phyloP scores from a whole-genome alignment of 2,329 filamentous ascomycete genomes.

The Volutella citrinella region DNA sequence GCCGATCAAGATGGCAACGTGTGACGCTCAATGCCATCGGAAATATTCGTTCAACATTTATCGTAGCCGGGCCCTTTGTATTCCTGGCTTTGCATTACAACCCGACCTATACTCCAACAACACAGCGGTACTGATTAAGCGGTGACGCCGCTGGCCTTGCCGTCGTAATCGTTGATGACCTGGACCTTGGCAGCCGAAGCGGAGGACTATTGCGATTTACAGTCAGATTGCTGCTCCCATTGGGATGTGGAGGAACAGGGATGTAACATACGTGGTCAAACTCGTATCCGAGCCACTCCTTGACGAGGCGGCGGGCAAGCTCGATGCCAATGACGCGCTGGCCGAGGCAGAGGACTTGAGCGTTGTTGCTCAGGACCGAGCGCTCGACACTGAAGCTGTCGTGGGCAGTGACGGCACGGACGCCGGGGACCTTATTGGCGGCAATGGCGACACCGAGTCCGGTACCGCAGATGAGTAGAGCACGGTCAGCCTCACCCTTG shows the following conservation, averaged over 20 bases:
- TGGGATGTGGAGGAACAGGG: neutral
- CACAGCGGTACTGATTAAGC: conserved; percentile 1
- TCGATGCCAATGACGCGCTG: conserved; percentile 81
- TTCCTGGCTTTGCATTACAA: neutral
- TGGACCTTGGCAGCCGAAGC: conserved; percentile 9
- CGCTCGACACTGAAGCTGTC: conserved; percentile 83
- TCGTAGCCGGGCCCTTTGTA: neutral
- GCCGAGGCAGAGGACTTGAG: conserved; percentile 83
- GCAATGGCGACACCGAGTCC: conserved; percentile 82
- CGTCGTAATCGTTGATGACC: conserved; percentile 9
- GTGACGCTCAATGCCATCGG: conserved; percentile 1
- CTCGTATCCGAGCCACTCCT: conserved; percentile 80
- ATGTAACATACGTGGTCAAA: too few species aligned
- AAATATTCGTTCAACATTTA: conserved; percentile 1
- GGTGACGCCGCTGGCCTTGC: conserved; percentile 1
- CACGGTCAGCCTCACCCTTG: conserved; percentile 68
- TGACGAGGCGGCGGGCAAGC: conserved; percentile 71
- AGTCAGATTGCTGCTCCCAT: neutral
- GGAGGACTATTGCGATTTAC: conserved; percentile 2
- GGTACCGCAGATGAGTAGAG: conserved; percentile 80
- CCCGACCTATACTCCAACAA: neutral
- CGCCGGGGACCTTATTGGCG: conserved; percentile 84
- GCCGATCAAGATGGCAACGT: conserved; percentile 13
- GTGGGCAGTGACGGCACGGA: conserved; percentile 85
- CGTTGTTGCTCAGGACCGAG: conserved; percentile 78